A percentile compares a stretch with the other conserved stretches of the same genome.
phyloP scores from a whole-genome alignment of 768 basidiomycete species.

The Favolaschia claudopus region DNA sequence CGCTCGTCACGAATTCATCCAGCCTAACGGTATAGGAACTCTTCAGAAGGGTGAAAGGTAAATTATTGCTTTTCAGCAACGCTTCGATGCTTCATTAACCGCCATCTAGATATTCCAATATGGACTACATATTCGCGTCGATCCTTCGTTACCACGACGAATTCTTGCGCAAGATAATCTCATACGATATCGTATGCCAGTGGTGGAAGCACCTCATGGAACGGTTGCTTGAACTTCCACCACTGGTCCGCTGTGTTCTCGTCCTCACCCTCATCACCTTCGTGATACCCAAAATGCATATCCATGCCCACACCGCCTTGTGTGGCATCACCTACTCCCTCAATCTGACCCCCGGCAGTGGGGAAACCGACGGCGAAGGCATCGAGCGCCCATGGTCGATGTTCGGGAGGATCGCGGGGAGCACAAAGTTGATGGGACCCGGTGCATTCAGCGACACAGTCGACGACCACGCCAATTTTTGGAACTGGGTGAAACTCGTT shows the following conservation, averaged over 20 bases:
- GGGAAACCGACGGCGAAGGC: not conserved
- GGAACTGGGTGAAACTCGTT: conserved; percentile 21
- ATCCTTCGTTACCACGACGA: not conserved
- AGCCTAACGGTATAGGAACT: conserved; percentile 35
- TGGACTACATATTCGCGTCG: conserved; percentile 28
- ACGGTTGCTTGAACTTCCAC: conserved; percentile 7
- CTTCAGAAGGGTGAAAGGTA: conserved; percentile 43
- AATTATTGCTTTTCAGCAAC: conserved; percentile 3
- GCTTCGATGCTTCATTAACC: not conserved
- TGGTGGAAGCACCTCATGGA: conserved; percentile 14
- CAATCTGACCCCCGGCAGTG: not conserved
- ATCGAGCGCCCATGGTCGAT: conserved; percentile 33
- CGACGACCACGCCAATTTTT: conserved; percentile 30
- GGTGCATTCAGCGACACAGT: conserved; percentile 30
- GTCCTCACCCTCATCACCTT: not conserved
- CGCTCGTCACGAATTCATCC: conserved; percentile 39
- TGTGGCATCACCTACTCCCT: conserved; percentile 21
- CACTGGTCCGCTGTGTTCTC: not conserved
- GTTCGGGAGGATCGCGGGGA: conserved; percentile 28
- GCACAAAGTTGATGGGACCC: conserved; percentile 40
- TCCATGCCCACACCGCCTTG: conserved; percentile 7
- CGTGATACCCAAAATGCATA: conserved; percentile 28
- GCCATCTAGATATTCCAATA: conserved; percentile 22
- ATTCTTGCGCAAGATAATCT: not conserved
- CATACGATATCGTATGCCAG: conserved; percentile 33